Evolutionary conservation across 768 basidiomycete genomes (phyloP), one percentile per base, ranked within the genome.

Genomic region (Termitomyces sp.): DNA sequence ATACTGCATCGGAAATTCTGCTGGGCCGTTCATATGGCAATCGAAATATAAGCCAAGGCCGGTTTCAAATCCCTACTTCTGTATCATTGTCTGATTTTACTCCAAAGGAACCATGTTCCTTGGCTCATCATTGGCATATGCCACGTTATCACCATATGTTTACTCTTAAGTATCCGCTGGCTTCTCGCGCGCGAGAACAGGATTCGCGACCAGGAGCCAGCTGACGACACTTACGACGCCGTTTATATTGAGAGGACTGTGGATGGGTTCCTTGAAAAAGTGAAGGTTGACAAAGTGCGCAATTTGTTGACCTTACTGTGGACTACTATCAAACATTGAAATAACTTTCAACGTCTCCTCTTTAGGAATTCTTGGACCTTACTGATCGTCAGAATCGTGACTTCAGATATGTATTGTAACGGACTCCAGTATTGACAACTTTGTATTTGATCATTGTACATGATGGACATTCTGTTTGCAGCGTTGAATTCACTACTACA

Each of bases 1-100:
- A 1, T 92, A 90, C 64, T 80, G 78, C 58, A 71, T 80, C 25
- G 83, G 81, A 9, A 90, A 91, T 56, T 73, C 87, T 2, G 81
- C 80, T 1, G 83, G 82, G 17, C 88, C 89, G 0, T 86, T 89
- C 63, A 88, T 91, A 86, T 91, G 89, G 89, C 81, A 84, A 65
- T 73, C 73, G 0, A 73, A 81, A 66, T 90, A 87, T 65, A 80
- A 78, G 58, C 89, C 87, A 5, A 78, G 86, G 86, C 85, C 54
- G 3, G 27, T 14, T 25, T 2, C 6, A 9, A 25, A 17, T 14
- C 17, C 10, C 21, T 23, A 4, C 17, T 12, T 19, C 23, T 40
- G n/a, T 16, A 41, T 12, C 3, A 6, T 9, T 29, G 31, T 11
- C 38, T 52, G 17, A 56, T 9, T 32, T 2, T 38, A n/a, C n/a